Conservation (phyloP, 352 stramenopile genomes). For the Pythium graminicola region DNA sequence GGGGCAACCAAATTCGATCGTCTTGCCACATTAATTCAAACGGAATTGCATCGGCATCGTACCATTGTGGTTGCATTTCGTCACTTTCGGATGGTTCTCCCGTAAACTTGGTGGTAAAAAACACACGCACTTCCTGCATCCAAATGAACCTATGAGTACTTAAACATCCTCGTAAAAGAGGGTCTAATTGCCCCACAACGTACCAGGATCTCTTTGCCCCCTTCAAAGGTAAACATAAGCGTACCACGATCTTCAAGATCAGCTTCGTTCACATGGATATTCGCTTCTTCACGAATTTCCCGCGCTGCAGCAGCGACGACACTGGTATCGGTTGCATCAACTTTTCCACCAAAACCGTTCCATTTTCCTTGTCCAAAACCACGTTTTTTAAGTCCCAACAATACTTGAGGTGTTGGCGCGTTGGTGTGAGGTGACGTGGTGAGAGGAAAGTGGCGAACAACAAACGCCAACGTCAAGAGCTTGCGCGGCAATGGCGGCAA, state of each 20-base stretch:
- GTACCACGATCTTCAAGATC: slow-evolving; percentile 25
- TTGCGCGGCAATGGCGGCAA: slow-evolving; percentile 21
- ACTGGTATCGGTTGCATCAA: slow-evolving; percentile 44
- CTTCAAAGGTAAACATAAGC: slow-evolving; percentile 43
- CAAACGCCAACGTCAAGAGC: slow-evolving; percentile 24
- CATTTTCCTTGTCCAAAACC: slow-evolving; percentile 68
- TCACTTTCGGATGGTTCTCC: slow-evolving; percentile 51
- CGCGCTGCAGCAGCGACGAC: slow-evolving; percentile 30
- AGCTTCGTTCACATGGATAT: slow-evolving; percentile 23
- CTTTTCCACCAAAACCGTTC: slow-evolving; percentile 78
- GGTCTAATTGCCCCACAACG: too few species aligned
- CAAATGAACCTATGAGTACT: background rate
- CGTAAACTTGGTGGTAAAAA: slow-evolving; percentile 31
- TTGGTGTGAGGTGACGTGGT: background rate
- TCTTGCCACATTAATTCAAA: slow-evolving; percentile 66
- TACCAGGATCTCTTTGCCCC: slow-evolving; percentile 27
- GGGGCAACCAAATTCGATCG: slow-evolving; percentile 57
- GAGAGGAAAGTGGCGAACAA: slow-evolving; percentile 7
- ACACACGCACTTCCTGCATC: slow-evolving; percentile 40
- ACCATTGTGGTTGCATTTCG: slow-evolving; percentile 74
- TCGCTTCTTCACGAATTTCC: slow-evolving; percentile 40
- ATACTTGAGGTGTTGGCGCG: slow-evolving; percentile 20
- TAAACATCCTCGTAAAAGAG: too few species aligned
- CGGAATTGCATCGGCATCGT: slow-evolving; percentile 38
- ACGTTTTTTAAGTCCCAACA: slow-evolving; percentile 71